Conservation (phyloP, 2,329 filamentous ascomycete species). For the Stromatinia cepivora region DNA sequence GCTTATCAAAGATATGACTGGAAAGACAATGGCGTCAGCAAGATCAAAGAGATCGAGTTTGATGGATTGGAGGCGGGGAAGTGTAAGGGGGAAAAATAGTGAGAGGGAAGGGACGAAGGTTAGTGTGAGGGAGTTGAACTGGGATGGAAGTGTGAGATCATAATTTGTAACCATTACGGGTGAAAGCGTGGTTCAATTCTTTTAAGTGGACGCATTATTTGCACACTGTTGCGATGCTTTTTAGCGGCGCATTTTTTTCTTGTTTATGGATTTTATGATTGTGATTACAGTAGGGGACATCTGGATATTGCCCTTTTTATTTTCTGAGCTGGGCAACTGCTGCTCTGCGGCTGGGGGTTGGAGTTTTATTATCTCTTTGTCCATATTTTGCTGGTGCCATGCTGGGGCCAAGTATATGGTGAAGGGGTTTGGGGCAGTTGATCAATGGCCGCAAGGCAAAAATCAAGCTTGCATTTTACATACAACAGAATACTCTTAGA, state of each 20-base stretch:
- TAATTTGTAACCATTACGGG: background rate
- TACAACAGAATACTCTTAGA: background rate
- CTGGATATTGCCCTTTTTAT: background rate
- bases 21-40: constrained; percentile 17
- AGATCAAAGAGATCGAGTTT: constrained; percentile 22
- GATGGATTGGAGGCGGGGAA: constrained; percentile 22
- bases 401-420: background rate
- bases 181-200: background rate
- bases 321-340: background rate
- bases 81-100: constrained; percentile 11
- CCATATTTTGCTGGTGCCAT: constrained; percentile 7
- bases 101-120: constrained; percentile 16
- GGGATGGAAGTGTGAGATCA: constrained; percentile 23
- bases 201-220: constrained; percentile 15
- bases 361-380: constrained; percentile 15
- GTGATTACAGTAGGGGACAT: constrained; percentile 2
- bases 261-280: constrained; percentile 23
- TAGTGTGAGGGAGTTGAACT: constrained; percentile 20
- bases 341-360: background rate
- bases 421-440: constrained; percentile 1
- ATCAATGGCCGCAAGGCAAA: background rate
- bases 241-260: constrained; percentile 16
- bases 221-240: constrained; percentile 16
- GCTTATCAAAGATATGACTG: constrained; percentile 18
- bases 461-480: background rate